These are phyloP conservation scores for Eustoma russellianum DNA, from an alignment of 257 asterid species.

Conservation along the genomic window DNA sequence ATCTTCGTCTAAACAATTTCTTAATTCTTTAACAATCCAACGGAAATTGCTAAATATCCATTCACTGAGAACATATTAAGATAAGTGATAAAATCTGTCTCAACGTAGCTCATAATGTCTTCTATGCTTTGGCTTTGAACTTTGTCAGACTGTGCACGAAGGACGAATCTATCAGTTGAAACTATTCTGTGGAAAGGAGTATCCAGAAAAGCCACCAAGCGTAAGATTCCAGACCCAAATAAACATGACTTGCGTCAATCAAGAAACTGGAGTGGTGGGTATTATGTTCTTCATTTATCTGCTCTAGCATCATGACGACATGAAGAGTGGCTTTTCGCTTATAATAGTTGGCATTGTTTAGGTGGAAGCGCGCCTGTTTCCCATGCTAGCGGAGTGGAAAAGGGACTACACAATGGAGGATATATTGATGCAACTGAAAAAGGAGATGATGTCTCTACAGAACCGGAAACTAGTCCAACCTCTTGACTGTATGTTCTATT, in stretches of 20 bases:
- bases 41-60: too few relatives aligned
- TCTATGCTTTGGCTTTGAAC: background rate
- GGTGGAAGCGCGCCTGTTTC: slow-evolving; percentile 67
- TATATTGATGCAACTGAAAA: slow-evolving; percentile 54
- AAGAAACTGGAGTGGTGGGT: slow-evolving; percentile 63
- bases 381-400: slow-evolving; percentile 75
- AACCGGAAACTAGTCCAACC: slow-evolving; percentile 80
- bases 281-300: background rate
- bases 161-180: slow-evolving; percentile 78
- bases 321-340: background rate
- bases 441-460: slow-evolving; percentile 74
- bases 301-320: background rate
- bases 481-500: slow-evolving; percentile 41
- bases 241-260: slow-evolving; percentile 70
- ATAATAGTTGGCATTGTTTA: slow-evolving; percentile 14
- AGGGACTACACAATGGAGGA: slow-evolving; percentile 92
- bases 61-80: too few relatives aligned
- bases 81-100: too few relatives aligned
- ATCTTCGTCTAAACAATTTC: too few relatives aligned
- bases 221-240: slow-evolving; percentile 72
- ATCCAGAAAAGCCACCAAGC: slow-evolving; percentile 66
- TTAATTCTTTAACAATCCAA: too few relatives aligned
- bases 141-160: slow-evolving; percentile 62
- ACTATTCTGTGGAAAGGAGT: slow-evolving; percentile 69
- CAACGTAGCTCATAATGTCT: too few relatives aligned